Percentiles rank a stretch among this genome's conserved stretches.
Evolutionary conservation across 345 rosid species (phyloP).

Genomic region (Eucalyptus camaldulensis): DNA sequence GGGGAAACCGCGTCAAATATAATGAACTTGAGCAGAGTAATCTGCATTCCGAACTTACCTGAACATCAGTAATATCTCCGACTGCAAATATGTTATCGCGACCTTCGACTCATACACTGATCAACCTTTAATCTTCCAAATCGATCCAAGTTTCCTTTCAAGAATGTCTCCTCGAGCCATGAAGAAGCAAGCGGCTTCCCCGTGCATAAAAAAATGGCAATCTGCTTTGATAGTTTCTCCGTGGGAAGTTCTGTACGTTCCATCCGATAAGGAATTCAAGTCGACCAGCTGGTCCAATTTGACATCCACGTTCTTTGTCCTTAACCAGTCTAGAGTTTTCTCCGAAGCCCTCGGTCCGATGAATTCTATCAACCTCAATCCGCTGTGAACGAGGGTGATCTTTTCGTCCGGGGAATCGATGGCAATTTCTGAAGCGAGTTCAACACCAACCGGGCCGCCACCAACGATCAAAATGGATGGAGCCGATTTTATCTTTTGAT

Average conservation of each 20-base stretch:
- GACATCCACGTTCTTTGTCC: constrained; percentile 30
- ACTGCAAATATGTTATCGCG: constrained; percentile 30
- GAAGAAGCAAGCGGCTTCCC: constrained; percentile 38
- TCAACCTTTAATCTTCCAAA: constrained; percentile 45
- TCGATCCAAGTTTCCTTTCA: constrained; percentile 18
- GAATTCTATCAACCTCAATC: constrained; percentile 46
- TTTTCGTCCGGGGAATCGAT: constrained; percentile 36
- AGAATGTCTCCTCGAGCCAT: constrained; percentile 25
- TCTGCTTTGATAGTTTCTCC: constrained; percentile 33
- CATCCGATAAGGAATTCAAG: neutral
- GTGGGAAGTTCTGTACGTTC: constrained; percentile 5
- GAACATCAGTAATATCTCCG: constrained; percentile 43
- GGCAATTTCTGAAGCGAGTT: constrained; percentile 30
- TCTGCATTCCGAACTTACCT: constrained; percentile 10
- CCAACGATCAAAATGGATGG: constrained; percentile 16
- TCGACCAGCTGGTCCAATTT: constrained; percentile 19
- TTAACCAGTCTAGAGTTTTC: constrained; percentile 42
- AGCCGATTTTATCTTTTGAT: constrained; percentile 18
- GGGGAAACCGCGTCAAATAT: neutral
- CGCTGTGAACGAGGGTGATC: constrained; percentile 43
- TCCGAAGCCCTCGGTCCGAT: constrained; percentile 37
- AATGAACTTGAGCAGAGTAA: neutral
- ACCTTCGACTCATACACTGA: constrained; percentile 21
- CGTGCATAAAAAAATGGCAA: constrained; percentile 40
- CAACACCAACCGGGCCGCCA: constrained; percentile 29